Evolutionary conservation across 306 rosid species (phyloP), one percentile per base, ranked within the genome.

Genomic region (Lithocarpus polystachyus): DNA sequence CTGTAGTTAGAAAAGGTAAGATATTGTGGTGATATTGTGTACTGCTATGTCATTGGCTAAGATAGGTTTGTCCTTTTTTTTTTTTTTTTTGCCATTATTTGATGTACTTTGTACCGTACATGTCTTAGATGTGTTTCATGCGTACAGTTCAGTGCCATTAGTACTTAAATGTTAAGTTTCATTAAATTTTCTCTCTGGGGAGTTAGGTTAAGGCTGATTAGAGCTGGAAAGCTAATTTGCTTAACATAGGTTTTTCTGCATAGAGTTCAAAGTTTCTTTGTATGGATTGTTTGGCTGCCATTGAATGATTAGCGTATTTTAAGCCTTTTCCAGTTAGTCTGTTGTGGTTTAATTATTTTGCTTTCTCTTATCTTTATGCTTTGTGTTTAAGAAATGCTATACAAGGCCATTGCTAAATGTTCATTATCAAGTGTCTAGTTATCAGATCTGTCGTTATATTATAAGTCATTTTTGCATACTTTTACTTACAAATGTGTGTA

Each of bases 1-100:
- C 98, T n/a, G 89, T 95, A 61, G 87, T 88, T 68, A 88, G 88
- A 75, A 91, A 85, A 89, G 99, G 99, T 90, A 88, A 73, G 24
- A 67, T 67, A 33, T 35, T 31, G 24, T 65, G 13, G 86, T 69
- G 23, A 67, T 67, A 35, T 35, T 33, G 51, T 67, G 14, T 33
- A 19, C 51, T 33, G 8, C 14, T 33, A 31, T 33, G 26, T 67
- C 48, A 65, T 65, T 64, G 31, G 71, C 8, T 10, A 64, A 7
- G 33, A n/a, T 61, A 31, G 51, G 23, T 17, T 18, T 51, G 51
- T 31, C 48, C 51, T 33, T 31, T 13, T 18, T 19, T 31, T 12
- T 43, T 6, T 43, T 43, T 45, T 45, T 11, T 45, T 48, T 1
- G 53, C 53, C n/a, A 5, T 28, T 31, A 31, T 18, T 31, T 7